Percentiles rank a stretch among this genome's conserved stretches.
Conservation (phyloP, 2,329 filamentous ascomycete genomes). For the Diaporthe vaccinii region DNA sequence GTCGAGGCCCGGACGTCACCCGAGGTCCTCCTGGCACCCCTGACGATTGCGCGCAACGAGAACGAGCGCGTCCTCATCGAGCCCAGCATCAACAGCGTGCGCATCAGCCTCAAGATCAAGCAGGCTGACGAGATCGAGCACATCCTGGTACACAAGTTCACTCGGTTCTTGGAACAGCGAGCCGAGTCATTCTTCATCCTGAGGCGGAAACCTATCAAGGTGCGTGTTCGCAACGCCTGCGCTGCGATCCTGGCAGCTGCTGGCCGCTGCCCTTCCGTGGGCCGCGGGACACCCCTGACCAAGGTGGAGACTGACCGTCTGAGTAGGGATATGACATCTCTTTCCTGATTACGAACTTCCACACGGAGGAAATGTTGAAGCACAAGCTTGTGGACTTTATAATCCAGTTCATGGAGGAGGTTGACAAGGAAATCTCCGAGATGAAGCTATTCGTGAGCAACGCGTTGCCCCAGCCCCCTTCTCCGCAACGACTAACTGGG, state of each 20-base stretch:
- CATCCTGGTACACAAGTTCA: constrained; percentile 98
- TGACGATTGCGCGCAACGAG: constrained; percentile 94
- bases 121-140: constrained; percentile 99
- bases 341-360: constrained; percentile 98
- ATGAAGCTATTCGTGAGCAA: constrained; percentile 91
- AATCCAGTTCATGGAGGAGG: constrained; percentile 99
- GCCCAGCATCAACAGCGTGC: constrained; percentile 95
- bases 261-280: background rate
- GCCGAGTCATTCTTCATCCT: constrained; percentile 98
- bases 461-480: constrained; percentile 37
- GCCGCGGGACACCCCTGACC: background rate
- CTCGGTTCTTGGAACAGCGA: constrained; percentile 93
- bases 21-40: constrained; percentile 91
- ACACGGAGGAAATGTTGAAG: constrained; percentile 98
- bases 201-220: constrained; percentile 94
- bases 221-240: constrained; percentile 55
- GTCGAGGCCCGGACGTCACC: constrained; percentile 94
- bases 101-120: constrained; percentile 99
- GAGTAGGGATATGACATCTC: constrained; percentile 95
- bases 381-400: constrained; percentile 99
- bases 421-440: constrained; percentile 99
- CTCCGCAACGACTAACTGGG: constrained; percentile 43
- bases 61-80: constrained; percentile 97
- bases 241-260: background rate
- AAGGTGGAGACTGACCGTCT: constrained; percentile 34